Percentiles rank a stretch among this genome's conserved stretches.
Evolutionary conservation across 495 filamentous ascomycete genomes (phyloP).

Genomic region (Trichodelitschia bisporula): DNA sequence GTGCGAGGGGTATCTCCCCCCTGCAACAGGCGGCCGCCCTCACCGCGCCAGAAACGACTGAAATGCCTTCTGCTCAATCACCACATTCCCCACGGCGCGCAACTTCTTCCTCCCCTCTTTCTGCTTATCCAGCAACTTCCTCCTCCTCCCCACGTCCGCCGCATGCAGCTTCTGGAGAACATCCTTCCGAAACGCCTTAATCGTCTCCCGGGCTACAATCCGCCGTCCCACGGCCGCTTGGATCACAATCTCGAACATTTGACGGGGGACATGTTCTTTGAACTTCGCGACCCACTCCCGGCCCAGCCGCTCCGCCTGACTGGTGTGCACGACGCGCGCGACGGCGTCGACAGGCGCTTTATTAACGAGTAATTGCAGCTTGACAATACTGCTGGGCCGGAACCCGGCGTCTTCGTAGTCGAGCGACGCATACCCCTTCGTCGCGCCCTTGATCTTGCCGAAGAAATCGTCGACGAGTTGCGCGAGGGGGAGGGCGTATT

Average conservation of each 20-base stretch:
- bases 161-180: slow-evolving; percentile 85
- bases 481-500: slow-evolving; percentile 68
- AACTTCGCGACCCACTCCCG: slow-evolving; percentile 84
- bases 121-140: slow-evolving; percentile 86
- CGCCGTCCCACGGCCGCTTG: slow-evolving; percentile 69
- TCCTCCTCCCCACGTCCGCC: slow-evolving; percentile 53
- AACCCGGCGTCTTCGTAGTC: slow-evolving; percentile 93
- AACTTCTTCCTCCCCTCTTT: slow-evolving; percentile 88
- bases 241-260: slow-evolving; percentile 92
- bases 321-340: slow-evolving; percentile 62
- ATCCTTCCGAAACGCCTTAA: slow-evolving; percentile 94
- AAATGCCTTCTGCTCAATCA: slow-evolving; percentile 84
- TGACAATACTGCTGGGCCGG: slow-evolving; percentile 54
- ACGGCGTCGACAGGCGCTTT: slow-evolving; percentile 84
- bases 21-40: no score
- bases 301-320: slow-evolving; percentile 52
- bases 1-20: no score
- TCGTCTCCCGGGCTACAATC: slow-evolving; percentile 75
- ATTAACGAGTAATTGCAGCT: slow-evolving; percentile 84
- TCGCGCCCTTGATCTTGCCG: slow-evolving; percentile 79
- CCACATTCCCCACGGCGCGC: slow-evolving; percentile 46
- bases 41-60: slow-evolving; percentile 63
- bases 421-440: slow-evolving; percentile 59
- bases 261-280: slow-evolving; percentile 84
- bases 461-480: slow-evolving; percentile 94